Evolutionary conservation across 2,329 filamentous ascomycete species (phyloP), one percentile per base, ranked within the genome.

Genomic region (Botrytis sinoallii): DNA sequence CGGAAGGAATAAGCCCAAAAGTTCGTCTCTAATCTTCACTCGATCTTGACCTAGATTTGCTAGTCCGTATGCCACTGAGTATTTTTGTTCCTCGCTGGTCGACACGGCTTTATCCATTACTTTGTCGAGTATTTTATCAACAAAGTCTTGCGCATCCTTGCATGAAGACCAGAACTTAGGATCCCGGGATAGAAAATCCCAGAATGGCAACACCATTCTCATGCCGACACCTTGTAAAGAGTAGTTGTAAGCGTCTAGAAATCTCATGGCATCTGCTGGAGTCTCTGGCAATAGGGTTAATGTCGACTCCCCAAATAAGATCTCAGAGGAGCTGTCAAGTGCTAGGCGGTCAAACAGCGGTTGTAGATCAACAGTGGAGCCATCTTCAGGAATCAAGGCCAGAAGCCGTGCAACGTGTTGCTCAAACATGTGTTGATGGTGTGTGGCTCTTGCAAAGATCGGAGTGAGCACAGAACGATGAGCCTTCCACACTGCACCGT

Each of bases 231-330:
- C 69, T 18, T 22, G 69, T 38, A 42, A 32, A 42, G 44, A 48
- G n/a, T 64, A 64, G 18, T 61, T 61, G 20, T 71, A 71, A 3
- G 44, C 44, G n/a, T 64, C 40, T n/a, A 64, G 32, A 0, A 71
- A 71, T 9, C 25, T 40, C 25, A 48, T 48, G 16, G 59, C 44
- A 25, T 40, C 44, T 32, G 22, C 22, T 38, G 32, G 44, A 32
- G 42, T 63, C 7, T 71, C 69, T 32, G 44, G 44, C 16, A 64
- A 16, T 3, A 64, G 20, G 4, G 57, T 71, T 14, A 32, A 40
- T 1, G 16, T 55, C 0, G 86, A 88, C 77, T 89, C 84, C 12
- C 91, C 90, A 73, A 92, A 91, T 25, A 93, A 83, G 76, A 92
- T 90, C 63, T 88, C 85, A 0, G 87, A 90, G 0, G 87, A 85